Percentiles rank a stretch among this genome's conserved stretches.
Conservation (phyloP, 371 early-diverging fungal genomes). For the Mucor plumbeus region DNA sequence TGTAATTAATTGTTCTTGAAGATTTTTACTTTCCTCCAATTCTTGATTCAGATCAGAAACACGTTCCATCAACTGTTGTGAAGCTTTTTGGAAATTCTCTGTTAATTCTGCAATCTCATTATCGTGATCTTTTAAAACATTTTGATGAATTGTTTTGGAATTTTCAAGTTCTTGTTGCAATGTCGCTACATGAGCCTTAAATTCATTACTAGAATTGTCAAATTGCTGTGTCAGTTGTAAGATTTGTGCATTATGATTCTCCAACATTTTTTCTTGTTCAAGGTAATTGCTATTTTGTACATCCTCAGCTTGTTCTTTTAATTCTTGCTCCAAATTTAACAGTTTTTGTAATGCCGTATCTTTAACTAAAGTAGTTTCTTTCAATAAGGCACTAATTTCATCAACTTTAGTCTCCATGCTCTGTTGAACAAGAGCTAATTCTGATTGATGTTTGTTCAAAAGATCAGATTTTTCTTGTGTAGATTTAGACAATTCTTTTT, state of each 20-base stretch:
- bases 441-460: neutral
- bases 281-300: neutral
- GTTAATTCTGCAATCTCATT: neutral
- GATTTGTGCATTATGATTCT: neutral
- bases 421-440: neutral
- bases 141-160: neutral
- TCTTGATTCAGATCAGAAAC: slow-evolving; percentile 3
- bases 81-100: neutral
- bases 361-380: slow-evolving; percentile 4
- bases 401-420: neutral
- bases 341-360: slow-evolving; percentile 13
- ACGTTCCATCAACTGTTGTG: slow-evolving; percentile 1
- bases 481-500: neutral
- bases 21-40: neutral
- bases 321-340: neutral
- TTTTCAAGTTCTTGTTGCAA: neutral
- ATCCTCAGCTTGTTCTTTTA: neutral
- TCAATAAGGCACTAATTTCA: neutral
- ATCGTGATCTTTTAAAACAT: neutral
- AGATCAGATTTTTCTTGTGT: neutral
- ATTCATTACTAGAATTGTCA: neutral
- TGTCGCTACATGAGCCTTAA: neutral
- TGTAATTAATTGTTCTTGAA: neutral
- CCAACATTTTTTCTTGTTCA: neutral
- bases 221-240: neutral